Conservation (phyloP, 106 monocot species). For the Alisma plantagoaquatica region DNA sequence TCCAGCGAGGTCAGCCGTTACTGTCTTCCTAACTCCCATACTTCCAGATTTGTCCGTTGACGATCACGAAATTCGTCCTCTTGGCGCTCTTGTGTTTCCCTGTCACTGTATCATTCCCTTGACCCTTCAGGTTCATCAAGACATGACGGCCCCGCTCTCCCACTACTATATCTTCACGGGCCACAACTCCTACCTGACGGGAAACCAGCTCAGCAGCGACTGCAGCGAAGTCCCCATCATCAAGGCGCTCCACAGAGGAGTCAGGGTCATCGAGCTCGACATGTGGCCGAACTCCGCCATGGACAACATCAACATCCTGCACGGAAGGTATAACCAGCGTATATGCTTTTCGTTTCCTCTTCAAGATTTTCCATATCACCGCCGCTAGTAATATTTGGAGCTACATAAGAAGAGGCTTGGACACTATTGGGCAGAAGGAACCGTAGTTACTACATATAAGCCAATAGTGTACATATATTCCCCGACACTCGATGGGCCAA, state of each 20-base stretch:
- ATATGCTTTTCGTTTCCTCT: neutral
- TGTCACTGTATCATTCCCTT: neutral
- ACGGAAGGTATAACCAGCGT: slow-evolving; percentile 35
- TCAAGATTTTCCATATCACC: neutral
- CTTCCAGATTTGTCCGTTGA: no score
- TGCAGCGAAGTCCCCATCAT: slow-evolving; percentile 52
- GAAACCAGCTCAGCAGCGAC: slow-evolving; percentile 42
- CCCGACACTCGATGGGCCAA: no score
- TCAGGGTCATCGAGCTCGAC: slow-evolving; percentile 54
- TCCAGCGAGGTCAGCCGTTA: slow-evolving; percentile 5
- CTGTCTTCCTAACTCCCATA: no score
- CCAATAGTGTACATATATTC: no score
- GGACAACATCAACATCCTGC: slow-evolving; percentile 32
- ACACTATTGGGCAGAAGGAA: no score
- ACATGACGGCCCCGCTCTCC: slow-evolving; percentile 47
- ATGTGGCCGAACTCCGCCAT: slow-evolving; percentile 42
- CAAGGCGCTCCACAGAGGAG: slow-evolving; percentile 42
- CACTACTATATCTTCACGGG: slow-evolving; percentile 58
- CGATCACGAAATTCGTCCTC: neutral
- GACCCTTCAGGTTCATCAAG: slow-evolving; percentile 37
- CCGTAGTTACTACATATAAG: no score
- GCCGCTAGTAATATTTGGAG: neutral
- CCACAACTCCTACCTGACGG: slow-evolving; percentile 51
- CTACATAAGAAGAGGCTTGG: no score
- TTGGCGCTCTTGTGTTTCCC: neutral